Evolutionary conservation across 495 filamentous ascomycete genomes (phyloP).

Genomic region (Aspergillus haitiensis): DNA sequence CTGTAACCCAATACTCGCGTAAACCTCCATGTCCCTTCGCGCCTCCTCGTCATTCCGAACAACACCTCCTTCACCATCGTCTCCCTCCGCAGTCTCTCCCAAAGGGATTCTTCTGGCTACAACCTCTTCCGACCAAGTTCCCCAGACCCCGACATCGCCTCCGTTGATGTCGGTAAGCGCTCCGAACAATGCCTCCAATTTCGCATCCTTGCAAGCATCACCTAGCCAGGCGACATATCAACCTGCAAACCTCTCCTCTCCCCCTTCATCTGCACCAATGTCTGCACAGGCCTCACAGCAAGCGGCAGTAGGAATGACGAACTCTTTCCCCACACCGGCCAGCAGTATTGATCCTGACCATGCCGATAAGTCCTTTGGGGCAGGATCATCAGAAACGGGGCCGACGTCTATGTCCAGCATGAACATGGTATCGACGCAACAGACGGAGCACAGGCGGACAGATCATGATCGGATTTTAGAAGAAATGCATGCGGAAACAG

Average conservation of each 20-base stretch:
- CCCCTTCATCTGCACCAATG: slow-evolving; percentile 48
- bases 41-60: slow-evolving; percentile 38
- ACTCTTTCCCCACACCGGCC: slow-evolving; percentile 49
- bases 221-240: slow-evolving; percentile 47
- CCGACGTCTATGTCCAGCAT: slow-evolving; percentile 18
- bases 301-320: slow-evolving; percentile 41
- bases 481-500: slow-evolving; percentile 18
- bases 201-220: slow-evolving; percentile 49
- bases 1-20: slow-evolving; percentile 15
- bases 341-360: slow-evolving; percentile 46
- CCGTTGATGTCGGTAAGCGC: slow-evolving; percentile 56
- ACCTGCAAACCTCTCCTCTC: slow-evolving; percentile 42
- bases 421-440: slow-evolving; percentile 24
- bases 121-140: slow-evolving; percentile 39
- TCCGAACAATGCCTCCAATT: slow-evolving; percentile 49
- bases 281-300: slow-evolving; percentile 50
- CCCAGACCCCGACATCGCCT: slow-evolving; percentile 51
- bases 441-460: slow-evolving; percentile 37
- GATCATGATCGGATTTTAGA: slow-evolving; percentile 40
- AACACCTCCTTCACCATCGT: slow-evolving; percentile 48
- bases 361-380: slow-evolving; percentile 32
- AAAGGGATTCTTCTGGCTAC: slow-evolving; percentile 40
- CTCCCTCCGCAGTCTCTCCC: slow-evolving; percentile 39
- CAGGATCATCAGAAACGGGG: slow-evolving; percentile 26
- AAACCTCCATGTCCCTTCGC: slow-evolving; percentile 47